These are phyloP conservation scores for Euphorbia corollata DNA, from an alignment of 441 rosid genomes.

Conservation along the genomic window DNA sequence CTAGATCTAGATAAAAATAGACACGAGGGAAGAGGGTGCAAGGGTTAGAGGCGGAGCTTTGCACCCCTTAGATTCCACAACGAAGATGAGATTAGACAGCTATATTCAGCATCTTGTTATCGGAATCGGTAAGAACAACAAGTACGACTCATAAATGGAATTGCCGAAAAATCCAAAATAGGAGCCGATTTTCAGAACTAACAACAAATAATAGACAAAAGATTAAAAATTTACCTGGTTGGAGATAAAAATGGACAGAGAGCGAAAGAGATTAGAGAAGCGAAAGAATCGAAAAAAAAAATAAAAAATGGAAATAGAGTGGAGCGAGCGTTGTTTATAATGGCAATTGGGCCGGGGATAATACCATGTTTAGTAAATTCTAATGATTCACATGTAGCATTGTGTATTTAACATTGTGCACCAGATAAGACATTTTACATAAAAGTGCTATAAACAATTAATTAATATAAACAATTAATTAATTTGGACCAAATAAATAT, in stretches of 20 bases:
- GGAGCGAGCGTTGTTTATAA: too few relatives aligned
- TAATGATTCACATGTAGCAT: too few relatives aligned
- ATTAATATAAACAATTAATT: too few relatives aligned
- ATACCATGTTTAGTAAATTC: too few relatives aligned
- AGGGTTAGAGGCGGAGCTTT: too few relatives aligned
- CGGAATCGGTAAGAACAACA: background rate
- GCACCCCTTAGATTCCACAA: too few relatives aligned
- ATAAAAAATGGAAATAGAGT: too few relatives aligned
- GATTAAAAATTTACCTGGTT: background rate
- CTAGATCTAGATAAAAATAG: constrained; percentile 10
- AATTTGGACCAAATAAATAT: too few relatives aligned
- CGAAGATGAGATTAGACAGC: background rate
- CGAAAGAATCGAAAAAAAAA: background rate
- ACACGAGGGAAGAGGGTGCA: background rate
- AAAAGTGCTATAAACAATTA: too few relatives aligned
- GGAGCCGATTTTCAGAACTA: background rate
- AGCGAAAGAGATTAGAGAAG: background rate
- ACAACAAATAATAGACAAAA: background rate
- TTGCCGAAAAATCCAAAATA: background rate
- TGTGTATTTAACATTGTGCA: too few relatives aligned
- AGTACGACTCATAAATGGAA: background rate
- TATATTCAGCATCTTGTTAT: background rate
- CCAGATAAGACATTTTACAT: too few relatives aligned
- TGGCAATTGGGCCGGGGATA: too few relatives aligned
- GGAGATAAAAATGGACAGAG: background rate